Percentiles rank a stretch among this genome's conserved stretches.
Evolutionary conservation across 257 asterid genomes (phyloP).

Genomic region (Primulina huaijiensis): DNA sequence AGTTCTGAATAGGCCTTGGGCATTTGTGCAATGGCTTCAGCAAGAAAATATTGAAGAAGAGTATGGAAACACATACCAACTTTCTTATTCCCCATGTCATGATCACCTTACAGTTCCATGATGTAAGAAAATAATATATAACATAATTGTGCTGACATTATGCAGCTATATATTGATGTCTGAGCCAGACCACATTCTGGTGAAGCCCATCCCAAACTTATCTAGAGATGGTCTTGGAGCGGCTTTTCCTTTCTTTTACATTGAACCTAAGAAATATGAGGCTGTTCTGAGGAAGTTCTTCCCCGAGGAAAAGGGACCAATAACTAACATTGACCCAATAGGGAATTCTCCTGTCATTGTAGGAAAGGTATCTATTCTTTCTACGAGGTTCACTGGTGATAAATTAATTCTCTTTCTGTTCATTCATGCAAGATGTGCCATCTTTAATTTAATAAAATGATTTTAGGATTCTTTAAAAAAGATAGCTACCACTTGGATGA

Average conservation of each 20-base stretch:
- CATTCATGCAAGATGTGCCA: conserved; percentile 12
- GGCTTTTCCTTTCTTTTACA: conserved; percentile 91
- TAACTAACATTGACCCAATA: conserved; percentile 81
- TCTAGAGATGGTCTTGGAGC: conserved; percentile 71
- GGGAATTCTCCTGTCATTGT: conserved; percentile 97
- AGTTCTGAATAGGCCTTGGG: conserved; percentile 98
- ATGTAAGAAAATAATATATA: not conserved
- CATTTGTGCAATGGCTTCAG: conserved; percentile 98
- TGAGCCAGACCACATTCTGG: conserved; percentile 91
- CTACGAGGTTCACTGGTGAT: not conserved
- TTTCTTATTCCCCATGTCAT: not conserved
- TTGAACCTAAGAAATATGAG: conserved; percentile 82
- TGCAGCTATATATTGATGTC: conserved; percentile 90
- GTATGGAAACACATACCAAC: conserved; percentile 37
- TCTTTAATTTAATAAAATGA: conserved; percentile 20
- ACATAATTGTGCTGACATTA: not conserved
- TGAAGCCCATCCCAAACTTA: conserved; percentile 89
- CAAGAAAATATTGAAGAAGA: conserved; percentile 86
- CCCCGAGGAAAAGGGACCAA: conserved; percentile 73
- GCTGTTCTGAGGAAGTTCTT: conserved; percentile 64
- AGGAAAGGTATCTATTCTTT: conserved; percentile 53
- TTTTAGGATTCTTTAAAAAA: conserved; percentile 60
- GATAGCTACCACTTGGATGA: conserved; percentile 99
- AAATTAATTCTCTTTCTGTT: conserved; percentile 13
- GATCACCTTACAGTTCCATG: conserved; percentile 15